phyloP scores from a whole-genome alignment of 306 rosid species.

The Sicyos edulis region DNA sequence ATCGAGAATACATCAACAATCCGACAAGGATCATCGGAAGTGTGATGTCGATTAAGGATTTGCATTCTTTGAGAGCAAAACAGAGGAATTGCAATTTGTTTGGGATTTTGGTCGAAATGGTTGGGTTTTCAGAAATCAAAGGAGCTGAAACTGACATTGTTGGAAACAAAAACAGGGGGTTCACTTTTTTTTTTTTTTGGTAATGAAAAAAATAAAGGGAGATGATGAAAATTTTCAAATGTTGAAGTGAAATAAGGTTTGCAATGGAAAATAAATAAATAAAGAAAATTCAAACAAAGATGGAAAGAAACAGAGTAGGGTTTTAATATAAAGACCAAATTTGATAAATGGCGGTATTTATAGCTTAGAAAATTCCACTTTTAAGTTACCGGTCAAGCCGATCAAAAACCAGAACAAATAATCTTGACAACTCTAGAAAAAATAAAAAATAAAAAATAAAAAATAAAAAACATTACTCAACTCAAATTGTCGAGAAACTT shows the following conservation, averaged over 20 bases:
- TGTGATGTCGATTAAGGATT: conserved; percentile 38
- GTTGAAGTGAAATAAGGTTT: not conserved
- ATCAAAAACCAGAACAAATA: not conserved
- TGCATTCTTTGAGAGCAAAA: conserved; percentile 41
- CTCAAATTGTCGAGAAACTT: no score
- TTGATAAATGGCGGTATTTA: not conserved
- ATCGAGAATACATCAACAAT: conserved; percentile 62
- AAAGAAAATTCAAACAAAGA: not conserved
- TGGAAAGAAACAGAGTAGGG: conserved; percentile 18
- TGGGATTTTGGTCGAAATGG: not conserved
- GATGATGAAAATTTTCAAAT: not conserved
- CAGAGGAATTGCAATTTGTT: conserved; percentile 23
- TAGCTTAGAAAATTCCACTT: not conserved
- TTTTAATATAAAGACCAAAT: not conserved
- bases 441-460: no score
- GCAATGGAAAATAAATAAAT: not conserved
- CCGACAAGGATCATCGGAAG: conserved; percentile 76
- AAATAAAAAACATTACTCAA: no score
- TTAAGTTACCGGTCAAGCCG: not conserved
- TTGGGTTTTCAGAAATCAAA: conserved; percentile 46
- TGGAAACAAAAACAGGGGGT: not conserved
- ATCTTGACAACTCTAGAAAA: no score
- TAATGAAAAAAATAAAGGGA: not conserved
- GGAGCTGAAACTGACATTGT: conserved; percentile 17
- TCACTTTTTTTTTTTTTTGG: not conserved